phyloP scores from a whole-genome alignment of 306 rosid genomes.

The Prunus mume region DNA sequence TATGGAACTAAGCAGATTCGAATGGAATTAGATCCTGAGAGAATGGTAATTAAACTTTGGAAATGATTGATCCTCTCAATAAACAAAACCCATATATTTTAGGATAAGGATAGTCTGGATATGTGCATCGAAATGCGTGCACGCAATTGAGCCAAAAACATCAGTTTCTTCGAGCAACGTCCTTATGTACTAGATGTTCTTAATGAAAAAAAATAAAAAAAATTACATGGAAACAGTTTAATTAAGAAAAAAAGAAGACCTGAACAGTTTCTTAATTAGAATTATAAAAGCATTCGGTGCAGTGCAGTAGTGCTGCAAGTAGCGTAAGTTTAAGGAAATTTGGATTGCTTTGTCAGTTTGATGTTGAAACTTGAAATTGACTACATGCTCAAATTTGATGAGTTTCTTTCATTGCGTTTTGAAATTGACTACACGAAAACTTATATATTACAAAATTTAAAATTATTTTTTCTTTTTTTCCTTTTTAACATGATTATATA shows the following conservation, averaged over 20 bases:
- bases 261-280: neutral
- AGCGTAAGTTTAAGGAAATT: too few species aligned
- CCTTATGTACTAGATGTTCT: neutral
- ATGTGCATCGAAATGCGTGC: constrained; percentile 41
- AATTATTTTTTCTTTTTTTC: too few species aligned
- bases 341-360: neutral
- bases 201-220: neutral
- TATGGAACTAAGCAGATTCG: neutral
- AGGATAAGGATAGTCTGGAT: constrained; percentile 30
- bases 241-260: neutral
- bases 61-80: constrained; percentile 26
- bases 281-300: too few species aligned
- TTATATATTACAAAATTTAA: too few species aligned
- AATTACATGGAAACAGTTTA: neutral
- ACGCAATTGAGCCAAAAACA: constrained; percentile 10
- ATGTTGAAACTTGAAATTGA: neutral
- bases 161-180: constrained; percentile 3
- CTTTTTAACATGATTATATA: too few species aligned
- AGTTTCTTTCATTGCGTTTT: too few species aligned
- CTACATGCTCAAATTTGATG: too few species aligned
- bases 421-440: too few species aligned
- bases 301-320: too few species aligned
- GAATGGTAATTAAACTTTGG: neutral
- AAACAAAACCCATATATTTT: constrained; percentile 25
- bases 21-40: constrained; percentile 2